phyloP scores from a whole-genome alignment of 1,284 basidiomycete species.

The Schizophyllum amplum region DNA sequence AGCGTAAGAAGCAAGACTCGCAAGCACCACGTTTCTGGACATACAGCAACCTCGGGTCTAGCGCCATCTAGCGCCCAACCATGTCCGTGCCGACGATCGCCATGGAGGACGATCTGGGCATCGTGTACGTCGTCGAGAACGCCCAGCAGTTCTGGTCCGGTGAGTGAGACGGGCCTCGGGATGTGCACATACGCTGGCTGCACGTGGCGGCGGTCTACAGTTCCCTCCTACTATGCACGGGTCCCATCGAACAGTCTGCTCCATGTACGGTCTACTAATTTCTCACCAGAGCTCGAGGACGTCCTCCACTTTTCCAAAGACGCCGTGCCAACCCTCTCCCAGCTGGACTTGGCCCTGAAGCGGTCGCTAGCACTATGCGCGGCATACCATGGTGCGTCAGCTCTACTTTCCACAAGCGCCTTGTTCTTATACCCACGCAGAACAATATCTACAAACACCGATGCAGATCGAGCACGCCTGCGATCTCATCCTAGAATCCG shows the following conservation, averaged over 20 bases:
- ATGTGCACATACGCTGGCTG: background rate
- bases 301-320: slow-evolving; percentile 61
- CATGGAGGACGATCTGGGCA: slow-evolving; percentile 48
- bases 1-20: background rate
- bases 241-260: slow-evolving; percentile 1
- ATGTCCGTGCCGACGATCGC: slow-evolving; percentile 17
- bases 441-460: slow-evolving; percentile 73
- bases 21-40: background rate
- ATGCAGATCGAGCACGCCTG: slow-evolving; percentile 80
- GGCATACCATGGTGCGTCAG: slow-evolving; percentile 72
- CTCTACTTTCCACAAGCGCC: slow-evolving; percentile 5
- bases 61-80: background rate
- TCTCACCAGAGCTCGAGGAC: slow-evolving; percentile 70
- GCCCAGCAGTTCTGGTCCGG: slow-evolving; percentile 84
- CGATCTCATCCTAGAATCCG: slow-evolving; percentile 65
- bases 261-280: slow-evolving; percentile 6
- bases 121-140: slow-evolving; percentile 74
- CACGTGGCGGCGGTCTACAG: background rate
- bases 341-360: slow-evolving; percentile 71
- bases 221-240: background rate
- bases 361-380: slow-evolving; percentile 75
- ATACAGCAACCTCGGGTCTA: background rate
- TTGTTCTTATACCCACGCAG: slow-evolving; percentile 28
- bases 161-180: slow-evolving; percentile 26
- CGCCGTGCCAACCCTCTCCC: slow-evolving; percentile 51